phyloP scores from a whole-genome alignment of 2,329 filamentous ascomycete genomes.

The Ascochyta fabae region DNA sequence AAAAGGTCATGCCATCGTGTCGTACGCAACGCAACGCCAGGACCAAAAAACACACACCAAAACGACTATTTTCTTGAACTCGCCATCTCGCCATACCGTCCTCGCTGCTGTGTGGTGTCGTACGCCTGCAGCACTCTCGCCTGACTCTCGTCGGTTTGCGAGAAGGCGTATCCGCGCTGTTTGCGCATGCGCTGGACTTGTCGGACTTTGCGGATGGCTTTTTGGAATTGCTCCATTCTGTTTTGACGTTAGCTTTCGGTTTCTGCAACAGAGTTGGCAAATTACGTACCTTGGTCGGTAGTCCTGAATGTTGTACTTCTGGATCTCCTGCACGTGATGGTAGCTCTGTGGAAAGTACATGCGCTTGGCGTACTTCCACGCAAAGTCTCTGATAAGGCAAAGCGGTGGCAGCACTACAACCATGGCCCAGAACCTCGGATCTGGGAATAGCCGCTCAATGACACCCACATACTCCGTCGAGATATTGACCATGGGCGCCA shows the following conservation, averaged over 20 bases:
- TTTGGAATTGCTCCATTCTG: constrained; percentile 99
- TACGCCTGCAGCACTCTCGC: constrained; percentile 95
- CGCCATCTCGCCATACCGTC: constrained; percentile 94
- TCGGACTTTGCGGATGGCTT: constrained; percentile 96
- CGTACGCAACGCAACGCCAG: neutral
- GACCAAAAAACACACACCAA: neutral
- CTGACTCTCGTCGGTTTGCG: constrained; percentile 95
- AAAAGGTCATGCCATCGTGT: constrained; percentile 7
- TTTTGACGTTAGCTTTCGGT: neutral
- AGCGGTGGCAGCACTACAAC: constrained; percentile 78
- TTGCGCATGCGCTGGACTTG: constrained; percentile 99
- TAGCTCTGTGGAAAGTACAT: constrained; percentile 98
- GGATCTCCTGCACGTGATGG: constrained; percentile 98
- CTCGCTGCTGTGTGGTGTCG: constrained; percentile 91
- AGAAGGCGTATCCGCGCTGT: constrained; percentile 97
- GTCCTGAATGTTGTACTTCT: constrained; percentile 99
- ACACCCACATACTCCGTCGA: constrained; percentile 86
- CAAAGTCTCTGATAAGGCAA: constrained; percentile 86
- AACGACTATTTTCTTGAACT: constrained; percentile 55
- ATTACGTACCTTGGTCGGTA: constrained; percentile 85
- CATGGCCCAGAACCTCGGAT: constrained; percentile 91
- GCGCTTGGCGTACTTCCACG: constrained; percentile 96
- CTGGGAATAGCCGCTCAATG: constrained; percentile 78
- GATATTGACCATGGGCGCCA: constrained; percentile 81
- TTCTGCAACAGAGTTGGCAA: neutral